Conservation (phyloP, 169 alveolate genomes). For the Miamiensis avidus region DNA sequence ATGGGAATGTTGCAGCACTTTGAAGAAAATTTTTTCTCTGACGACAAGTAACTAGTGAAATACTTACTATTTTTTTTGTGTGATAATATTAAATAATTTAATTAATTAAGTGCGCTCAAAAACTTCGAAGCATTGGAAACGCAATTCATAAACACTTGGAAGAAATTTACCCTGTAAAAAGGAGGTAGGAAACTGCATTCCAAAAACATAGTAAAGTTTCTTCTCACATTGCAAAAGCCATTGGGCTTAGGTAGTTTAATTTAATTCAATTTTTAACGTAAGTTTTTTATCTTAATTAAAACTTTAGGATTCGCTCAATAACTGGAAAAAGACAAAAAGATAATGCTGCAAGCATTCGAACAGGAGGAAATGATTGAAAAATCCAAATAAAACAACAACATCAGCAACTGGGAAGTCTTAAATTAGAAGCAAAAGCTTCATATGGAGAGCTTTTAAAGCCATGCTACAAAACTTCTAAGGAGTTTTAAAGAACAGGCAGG, state of each 20-base stretch:
- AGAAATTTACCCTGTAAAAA: background rate
- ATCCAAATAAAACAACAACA: too few relatives aligned
- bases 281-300: too few relatives aligned
- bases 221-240: background rate
- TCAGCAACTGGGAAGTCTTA: background rate
- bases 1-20: conserved; percentile 60
- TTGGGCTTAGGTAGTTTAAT: background rate
- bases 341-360: background rate
- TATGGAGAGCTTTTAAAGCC: too few relatives aligned
- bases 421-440: background rate
- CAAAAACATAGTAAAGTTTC: background rate
- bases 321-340: background rate
- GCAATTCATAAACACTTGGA: conserved; percentile 12
- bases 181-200: conserved; percentile 1
- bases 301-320: too few relatives aligned
- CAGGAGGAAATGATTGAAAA: background rate
- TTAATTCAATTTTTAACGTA: background rate
- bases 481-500: conserved; percentile 7
- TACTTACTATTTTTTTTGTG: too few relatives aligned
- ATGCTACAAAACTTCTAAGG: too few relatives aligned
- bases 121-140: conserved; percentile 6
- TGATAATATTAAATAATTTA: background rate
- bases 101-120: background rate
- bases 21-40: conserved; percentile 36
- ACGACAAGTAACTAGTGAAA: conserved; percentile 8